Conservation (phyloP, 306 rosid species). For the Bauhinia variegata region DNA sequence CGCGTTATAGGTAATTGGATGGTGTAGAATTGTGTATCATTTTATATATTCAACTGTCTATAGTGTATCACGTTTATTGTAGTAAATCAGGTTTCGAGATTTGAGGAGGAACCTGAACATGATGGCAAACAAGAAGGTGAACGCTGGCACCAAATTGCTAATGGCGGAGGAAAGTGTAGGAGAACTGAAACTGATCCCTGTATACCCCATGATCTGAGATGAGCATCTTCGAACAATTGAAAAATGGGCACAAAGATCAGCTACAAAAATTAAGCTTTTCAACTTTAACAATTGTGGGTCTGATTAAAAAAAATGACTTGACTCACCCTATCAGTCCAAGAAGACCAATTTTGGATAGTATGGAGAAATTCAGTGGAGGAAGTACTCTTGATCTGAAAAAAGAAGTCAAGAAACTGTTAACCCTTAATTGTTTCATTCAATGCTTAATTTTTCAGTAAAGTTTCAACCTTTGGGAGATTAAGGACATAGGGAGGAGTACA, state of each 20-base stretch:
- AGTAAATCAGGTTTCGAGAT: no score
- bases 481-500: conserved; percentile 66
- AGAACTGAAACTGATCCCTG: conserved; percentile 82
- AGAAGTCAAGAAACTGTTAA: conserved; percentile 15
- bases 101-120: conserved; percentile 92
- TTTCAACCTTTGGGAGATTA: conserved; percentile 55
- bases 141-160: conserved; percentile 96
- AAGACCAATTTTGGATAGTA: conserved; percentile 58
- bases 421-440: background rate
- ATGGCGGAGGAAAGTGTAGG: conserved; percentile 93
- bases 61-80: no score
- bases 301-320: background rate
- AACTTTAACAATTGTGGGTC: background rate
- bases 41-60: no score
- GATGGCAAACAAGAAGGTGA: conserved; percentile 89
- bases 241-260: background rate
- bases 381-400: conserved; percentile 59
- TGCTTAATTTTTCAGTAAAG: background rate
- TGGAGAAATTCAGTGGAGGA: conserved; percentile 71
- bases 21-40: no score
- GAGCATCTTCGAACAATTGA: conserved; percentile 55
- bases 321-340: conserved; percentile 77
- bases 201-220: conserved; percentile 88
- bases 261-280: no score
- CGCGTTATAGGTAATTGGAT: no score